These are phyloP conservation scores for Geotrichum reessii DNA, from an alignment of 1,139 yeast genomes.

Conservation along the genomic window DNA sequence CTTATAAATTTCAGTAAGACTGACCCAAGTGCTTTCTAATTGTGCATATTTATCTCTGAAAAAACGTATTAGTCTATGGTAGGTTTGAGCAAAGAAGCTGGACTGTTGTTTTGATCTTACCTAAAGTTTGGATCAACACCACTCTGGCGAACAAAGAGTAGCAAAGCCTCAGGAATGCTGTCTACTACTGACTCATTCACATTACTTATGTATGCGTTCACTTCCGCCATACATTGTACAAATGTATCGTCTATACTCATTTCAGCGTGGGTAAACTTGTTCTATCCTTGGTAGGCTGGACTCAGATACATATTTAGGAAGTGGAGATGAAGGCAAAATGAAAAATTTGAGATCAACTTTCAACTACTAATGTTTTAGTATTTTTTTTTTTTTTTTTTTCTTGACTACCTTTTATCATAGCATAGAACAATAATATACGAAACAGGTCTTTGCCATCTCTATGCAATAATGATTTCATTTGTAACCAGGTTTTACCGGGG, in stretches of 20 bases:
- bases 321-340: not conserved
- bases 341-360: not conserved
- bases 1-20: not conserved
- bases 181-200: conserved; percentile 3
- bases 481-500: not conserved
- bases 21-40: conserved; percentile 3
- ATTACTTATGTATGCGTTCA: not conserved
- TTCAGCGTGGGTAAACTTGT: not conserved
- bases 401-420: not conserved
- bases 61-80: conserved; percentile 3
- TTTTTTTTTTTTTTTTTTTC: not conserved
- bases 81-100: not conserved
- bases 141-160: conserved; percentile 12
- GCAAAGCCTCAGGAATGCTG: conserved; percentile 13
- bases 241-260: not conserved
- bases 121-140: conserved; percentile 15
- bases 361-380: not conserved
- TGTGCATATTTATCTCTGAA: conserved; percentile 10
- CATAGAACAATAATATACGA: not conserved
- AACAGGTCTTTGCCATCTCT: not conserved
- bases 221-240: conserved; percentile 3
- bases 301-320: not conserved
- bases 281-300: not conserved
- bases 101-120: conserved; percentile 4
- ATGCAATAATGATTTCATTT: not conserved